phyloP scores from a whole-genome alignment of 768 basidiomycete species.

The Lactarius vividus region DNA sequence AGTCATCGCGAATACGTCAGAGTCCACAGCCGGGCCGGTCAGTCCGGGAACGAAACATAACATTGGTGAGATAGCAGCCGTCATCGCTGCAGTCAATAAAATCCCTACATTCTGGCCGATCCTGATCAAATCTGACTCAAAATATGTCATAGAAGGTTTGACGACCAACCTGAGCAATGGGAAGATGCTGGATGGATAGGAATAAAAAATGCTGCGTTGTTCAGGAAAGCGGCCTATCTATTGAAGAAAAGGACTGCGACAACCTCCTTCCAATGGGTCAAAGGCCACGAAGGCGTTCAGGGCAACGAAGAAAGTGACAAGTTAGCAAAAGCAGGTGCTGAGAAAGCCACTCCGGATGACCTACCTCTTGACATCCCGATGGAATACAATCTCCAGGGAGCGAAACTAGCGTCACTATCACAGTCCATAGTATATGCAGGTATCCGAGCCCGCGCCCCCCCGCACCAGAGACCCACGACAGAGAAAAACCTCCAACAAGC shows the following conservation, averaged over 20 bases:
- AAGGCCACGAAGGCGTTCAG: background rate
- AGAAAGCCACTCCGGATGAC: background rate
- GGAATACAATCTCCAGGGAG: background rate
- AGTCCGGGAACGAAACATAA: too few species aligned
- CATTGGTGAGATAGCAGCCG: background rate
- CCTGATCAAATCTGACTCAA: background rate
- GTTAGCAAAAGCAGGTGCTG: background rate
- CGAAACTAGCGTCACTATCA: too few species aligned
- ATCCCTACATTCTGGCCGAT: rapidly evolving
- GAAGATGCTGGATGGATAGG: background rate
- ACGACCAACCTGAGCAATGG: background rate
- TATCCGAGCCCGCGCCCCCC: too few species aligned
- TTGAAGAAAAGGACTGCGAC: background rate
- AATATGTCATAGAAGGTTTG: background rate
- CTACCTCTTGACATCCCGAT: background rate
- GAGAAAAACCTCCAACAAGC: too few species aligned
- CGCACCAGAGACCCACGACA: too few species aligned
- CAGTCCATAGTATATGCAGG: too few species aligned
- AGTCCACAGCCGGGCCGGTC: too few species aligned
- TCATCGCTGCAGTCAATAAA: background rate
- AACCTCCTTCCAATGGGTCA: background rate
- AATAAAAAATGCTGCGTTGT: background rate
- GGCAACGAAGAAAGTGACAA: background rate
- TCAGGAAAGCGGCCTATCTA: background rate
- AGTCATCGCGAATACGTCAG: too few species aligned